Conservation (phyloP, 2,329 filamentous ascomycete species). For the Diaporthe nobilis region DNA sequence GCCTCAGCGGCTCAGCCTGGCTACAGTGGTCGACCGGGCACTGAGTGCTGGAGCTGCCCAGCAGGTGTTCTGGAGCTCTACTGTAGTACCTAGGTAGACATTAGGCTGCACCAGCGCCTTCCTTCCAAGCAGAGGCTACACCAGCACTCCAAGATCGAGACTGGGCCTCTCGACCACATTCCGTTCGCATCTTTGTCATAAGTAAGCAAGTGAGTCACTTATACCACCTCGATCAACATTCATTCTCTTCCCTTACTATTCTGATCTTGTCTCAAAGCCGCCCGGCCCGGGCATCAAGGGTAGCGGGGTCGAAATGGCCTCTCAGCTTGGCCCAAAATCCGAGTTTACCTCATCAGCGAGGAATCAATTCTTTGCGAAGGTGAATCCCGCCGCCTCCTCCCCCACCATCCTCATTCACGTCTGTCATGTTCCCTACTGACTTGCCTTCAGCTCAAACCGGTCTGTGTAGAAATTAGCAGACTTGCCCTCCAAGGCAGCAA, state of each 20-base stretch:
- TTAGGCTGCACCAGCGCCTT: neutral
- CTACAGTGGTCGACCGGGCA: neutral
- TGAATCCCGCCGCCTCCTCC: constrained; percentile 7
- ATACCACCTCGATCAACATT: no score
- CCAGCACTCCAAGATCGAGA: neutral
- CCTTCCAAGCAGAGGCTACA: neutral
- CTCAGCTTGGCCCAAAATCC: constrained; percentile 36
- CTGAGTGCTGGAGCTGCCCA: neutral
- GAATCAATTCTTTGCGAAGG: constrained; percentile 48
- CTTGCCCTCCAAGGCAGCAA: constrained; percentile 65
- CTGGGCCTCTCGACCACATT: neutral
- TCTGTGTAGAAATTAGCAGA: constrained; percentile 72
- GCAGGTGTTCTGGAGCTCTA: no score
- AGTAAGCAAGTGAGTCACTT: neutral
- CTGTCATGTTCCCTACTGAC: neutral
- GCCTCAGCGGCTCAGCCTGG: neutral
- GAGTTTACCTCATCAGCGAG: constrained; percentile 45
- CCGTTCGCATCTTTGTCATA: neutral
- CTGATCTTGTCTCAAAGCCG: neutral
- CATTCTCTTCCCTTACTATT: neutral
- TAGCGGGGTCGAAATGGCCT: constrained; percentile 33
- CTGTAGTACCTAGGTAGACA: neutral
- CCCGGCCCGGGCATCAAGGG: constrained; percentile 26
- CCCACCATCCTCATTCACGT: neutral
- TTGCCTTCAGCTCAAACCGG: constrained; percentile 70